phyloP scores from a whole-genome alignment of 495 filamentous ascomycete species.

The Penicillium soppii region DNA sequence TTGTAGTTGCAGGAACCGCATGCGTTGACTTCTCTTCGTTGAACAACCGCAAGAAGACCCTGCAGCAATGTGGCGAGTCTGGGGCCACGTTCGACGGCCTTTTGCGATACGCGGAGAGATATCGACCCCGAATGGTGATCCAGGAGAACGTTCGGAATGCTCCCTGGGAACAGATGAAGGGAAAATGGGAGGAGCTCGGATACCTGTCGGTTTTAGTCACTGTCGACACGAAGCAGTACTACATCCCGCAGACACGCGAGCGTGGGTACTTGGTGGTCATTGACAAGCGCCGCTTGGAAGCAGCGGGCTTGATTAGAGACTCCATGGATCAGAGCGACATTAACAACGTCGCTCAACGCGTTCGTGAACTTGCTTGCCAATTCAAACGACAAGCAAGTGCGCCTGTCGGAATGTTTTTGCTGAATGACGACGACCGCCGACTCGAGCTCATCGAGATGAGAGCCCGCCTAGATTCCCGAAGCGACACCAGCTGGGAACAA shows the following conservation, averaged over 20 bases:
- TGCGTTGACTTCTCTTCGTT: conserved; percentile 69
- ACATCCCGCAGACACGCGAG: conserved; percentile 74
- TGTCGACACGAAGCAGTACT: conserved; percentile 74
- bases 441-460: conserved; percentile 50
- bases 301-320: conserved; percentile 9
- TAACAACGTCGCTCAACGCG: background rate
- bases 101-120: conserved; percentile 52
- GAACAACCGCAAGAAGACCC: conserved; percentile 35
- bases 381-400: conserved; percentile 62
- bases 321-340: conserved; percentile 30
- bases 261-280: conserved; percentile 72
- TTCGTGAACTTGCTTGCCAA: conserved; percentile 26
- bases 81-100: conserved; percentile 67
- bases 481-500: conserved; percentile 50
- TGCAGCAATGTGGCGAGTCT: conserved; percentile 63
- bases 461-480: conserved; percentile 14
- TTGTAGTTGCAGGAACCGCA: conserved; percentile 73
- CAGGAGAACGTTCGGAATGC: conserved; percentile 71
- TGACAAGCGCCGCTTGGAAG: conserved; percentile 36
- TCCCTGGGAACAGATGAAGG: conserved; percentile 59
- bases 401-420: conserved; percentile 61
- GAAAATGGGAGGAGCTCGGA: conserved; percentile 48
- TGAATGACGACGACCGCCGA: conserved; percentile 55
- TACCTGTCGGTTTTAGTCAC: conserved; percentile 50
- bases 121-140: conserved; percentile 64